Conservation (phyloP, 129 eudicot species). For the Ambrosia artemisiifolia region DNA sequence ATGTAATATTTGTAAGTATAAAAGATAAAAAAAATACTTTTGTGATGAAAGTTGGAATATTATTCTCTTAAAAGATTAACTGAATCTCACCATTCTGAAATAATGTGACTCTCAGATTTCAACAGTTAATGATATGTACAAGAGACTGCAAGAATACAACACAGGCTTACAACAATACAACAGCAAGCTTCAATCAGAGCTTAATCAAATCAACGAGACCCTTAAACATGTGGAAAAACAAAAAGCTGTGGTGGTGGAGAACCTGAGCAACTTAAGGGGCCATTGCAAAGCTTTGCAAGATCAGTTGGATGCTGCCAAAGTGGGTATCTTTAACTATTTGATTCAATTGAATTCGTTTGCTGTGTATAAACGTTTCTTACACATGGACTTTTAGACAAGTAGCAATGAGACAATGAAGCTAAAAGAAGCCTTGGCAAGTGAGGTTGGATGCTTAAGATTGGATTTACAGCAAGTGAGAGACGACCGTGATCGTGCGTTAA, state of each 20-base stretch:
- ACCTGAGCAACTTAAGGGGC: slow-evolving; percentile 73
- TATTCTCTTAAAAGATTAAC: too few species aligned
- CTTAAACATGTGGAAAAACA: slow-evolving; percentile 80
- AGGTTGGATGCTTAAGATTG: slow-evolving; percentile 52
- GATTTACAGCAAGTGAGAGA: slow-evolving; percentile 78
- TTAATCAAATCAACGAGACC: slow-evolving; percentile 62
- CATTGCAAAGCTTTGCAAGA: slow-evolving; percentile 68
- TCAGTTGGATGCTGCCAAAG: slow-evolving; percentile 61
- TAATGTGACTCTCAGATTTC: slow-evolving; percentile 45
- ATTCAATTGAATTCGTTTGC: neutral
- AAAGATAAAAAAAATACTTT: too few species aligned
- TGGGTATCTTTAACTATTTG: slow-evolving; percentile 8
- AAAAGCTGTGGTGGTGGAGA: slow-evolving; percentile 71
- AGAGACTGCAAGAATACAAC: slow-evolving; percentile 84
- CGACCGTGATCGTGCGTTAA: slow-evolving; percentile 63
- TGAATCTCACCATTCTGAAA: neutral
- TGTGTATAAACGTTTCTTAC: slow-evolving; percentile 5
- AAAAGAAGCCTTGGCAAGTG: slow-evolving; percentile 62
- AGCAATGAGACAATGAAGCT: slow-evolving; percentile 58
- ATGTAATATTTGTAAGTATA: neutral
- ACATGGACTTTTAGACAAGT: slow-evolving; percentile 44
- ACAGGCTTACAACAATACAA: slow-evolving; percentile 88
- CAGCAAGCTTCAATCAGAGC: slow-evolving; percentile 86
- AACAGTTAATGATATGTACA: slow-evolving; percentile 76
- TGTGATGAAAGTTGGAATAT: too few species aligned